A percentile compares a stretch with the other conserved stretches of the same genome.
Conservation (phyloP, 2,329 filamentous ascomycete genomes). For the Fusarium nanum region DNA sequence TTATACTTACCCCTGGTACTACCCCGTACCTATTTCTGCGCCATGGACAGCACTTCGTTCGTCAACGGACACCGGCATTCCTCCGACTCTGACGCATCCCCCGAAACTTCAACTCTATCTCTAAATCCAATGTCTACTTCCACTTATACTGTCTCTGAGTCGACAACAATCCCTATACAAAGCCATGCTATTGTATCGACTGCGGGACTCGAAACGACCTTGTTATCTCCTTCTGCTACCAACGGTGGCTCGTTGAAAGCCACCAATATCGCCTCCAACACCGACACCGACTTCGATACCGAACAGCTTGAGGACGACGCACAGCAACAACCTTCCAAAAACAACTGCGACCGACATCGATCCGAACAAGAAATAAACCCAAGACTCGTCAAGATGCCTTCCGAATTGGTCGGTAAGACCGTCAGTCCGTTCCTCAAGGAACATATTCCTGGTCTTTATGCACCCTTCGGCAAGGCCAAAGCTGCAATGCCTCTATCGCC, state of each 20-base stretch:
- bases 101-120: conserved; percentile 19
- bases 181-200: conserved; percentile 37
- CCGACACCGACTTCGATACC: conserved; percentile 1
- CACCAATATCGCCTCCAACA: conserved; percentile 14
- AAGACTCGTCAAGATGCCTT: conserved; percentile 67
- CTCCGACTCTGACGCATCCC: conserved; percentile 32
- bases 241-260: conserved; percentile 33
- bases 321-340: conserved; percentile 49
- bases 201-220: conserved; percentile 17
- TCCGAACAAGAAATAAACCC: conserved; percentile 62
- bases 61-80: conserved; percentile 44
- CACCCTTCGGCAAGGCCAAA: conserved; percentile 74
- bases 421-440: conserved; percentile 89
- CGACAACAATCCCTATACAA: conserved; percentile 30
- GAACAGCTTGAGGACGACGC: conserved; percentile 23
- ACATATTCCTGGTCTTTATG: conserved; percentile 91
- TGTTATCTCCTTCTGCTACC: conserved; percentile 22
- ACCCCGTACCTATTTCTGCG: conserved; percentile 30
- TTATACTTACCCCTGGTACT: conserved; percentile 28
- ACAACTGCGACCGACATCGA: conserved; percentile 64
- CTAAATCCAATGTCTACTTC: conserved; percentile 28
- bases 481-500: conserved; percentile 37
- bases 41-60: conserved; percentile 44
- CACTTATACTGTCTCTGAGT: conserved; percentile 12
- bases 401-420: conserved; percentile 78